A percentile compares a stretch with the other conserved stretches of the same genome.
These are phyloP conservation scores for Wickerhamomyces rabaulensis DNA, from an alignment of 805 yeast genomes.

Conservation along the genomic window DNA sequence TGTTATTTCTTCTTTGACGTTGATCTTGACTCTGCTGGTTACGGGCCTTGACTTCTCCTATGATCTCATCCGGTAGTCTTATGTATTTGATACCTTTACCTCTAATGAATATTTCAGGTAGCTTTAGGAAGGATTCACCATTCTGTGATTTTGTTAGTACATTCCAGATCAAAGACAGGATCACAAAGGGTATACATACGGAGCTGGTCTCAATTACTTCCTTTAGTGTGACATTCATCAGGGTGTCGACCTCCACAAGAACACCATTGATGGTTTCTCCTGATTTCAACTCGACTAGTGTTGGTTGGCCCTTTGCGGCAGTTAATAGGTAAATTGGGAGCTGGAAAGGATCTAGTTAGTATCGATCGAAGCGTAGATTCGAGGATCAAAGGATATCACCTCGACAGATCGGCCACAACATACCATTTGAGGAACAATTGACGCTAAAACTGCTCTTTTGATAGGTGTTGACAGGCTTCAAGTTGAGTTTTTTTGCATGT, in stretches of 20 bases:
- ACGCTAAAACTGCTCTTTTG: neutral
- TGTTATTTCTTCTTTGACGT: constrained; percentile 36
- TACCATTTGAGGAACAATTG: neutral
- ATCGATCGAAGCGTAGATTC: neutral
- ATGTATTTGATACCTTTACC: constrained; percentile 80
- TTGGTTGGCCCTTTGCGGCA: constrained; percentile 83
- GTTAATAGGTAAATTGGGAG: constrained; percentile 88
- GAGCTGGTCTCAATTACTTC: constrained; percentile 68
- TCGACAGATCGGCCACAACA: neutral
- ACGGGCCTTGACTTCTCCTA: constrained; percentile 71
- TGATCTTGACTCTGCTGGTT: constrained; percentile 46
- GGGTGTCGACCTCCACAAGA: constrained; percentile 80
- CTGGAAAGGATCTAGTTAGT: constrained; percentile 31
- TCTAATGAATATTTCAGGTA: constrained; percentile 74
- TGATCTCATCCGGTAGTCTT: constrained; percentile 69
- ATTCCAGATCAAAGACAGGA: neutral
- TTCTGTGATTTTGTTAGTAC: constrained; percentile 23
- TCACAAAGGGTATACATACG: constrained; percentile 11
- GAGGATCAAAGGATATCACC: neutral
- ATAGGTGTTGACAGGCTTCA: neutral
- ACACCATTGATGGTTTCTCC: constrained; percentile 88
- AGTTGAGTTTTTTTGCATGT: neutral
- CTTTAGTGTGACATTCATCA: constrained; percentile 88
- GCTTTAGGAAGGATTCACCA: constrained; percentile 57
- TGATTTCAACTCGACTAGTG: constrained; percentile 83